phyloP scores from a whole-genome alignment of 2,329 filamentous ascomycete species.

The Fusarium sp. region DNA sequence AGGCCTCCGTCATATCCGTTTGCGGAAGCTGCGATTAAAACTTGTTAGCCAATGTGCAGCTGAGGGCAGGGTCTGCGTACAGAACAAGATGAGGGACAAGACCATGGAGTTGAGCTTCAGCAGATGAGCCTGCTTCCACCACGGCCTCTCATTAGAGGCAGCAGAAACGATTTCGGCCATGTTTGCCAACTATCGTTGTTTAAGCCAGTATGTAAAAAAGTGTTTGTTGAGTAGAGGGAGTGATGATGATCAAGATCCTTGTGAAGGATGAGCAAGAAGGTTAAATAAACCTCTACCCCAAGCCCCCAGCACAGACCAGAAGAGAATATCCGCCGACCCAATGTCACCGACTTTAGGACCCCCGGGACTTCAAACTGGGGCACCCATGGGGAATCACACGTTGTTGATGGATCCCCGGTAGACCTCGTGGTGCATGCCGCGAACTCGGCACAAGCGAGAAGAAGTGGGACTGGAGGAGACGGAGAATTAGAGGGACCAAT shows the following conservation, averaged over 20 bases:
- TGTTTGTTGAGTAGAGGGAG: background rate
- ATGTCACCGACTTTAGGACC: background rate
- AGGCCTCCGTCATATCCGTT: slow-evolving; percentile 29
- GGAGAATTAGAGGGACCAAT: background rate
- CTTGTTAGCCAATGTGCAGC: background rate
- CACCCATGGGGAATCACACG: slow-evolving; percentile 26
- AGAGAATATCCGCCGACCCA: background rate
- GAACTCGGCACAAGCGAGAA: background rate
- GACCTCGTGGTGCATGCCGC: background rate
- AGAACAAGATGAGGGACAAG: slow-evolving; percentile 24
- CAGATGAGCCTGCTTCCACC: slow-evolving; percentile 25
- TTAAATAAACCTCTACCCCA: background rate
- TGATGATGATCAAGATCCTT: background rate
- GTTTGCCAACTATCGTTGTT: background rate
- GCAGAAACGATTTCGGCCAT: background rate
- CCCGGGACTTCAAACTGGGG: slow-evolving; percentile 3
- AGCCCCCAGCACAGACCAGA: background rate
- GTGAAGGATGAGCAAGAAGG: background rate
- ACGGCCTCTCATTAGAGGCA: slow-evolving; percentile 11
- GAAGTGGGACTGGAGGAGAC: background rate
- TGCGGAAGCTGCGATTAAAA: slow-evolving; percentile 6
- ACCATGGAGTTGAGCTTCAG: slow-evolving; percentile 31
- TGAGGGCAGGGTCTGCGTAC: slow-evolving; percentile 1
- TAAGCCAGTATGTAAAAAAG: background rate
- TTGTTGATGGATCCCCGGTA: slow-evolving; percentile 8